Percentiles rank a stretch among this genome's conserved stretches.
Conservation (phyloP, 2,329 filamentous ascomycete species). For the Alternaria longipes region DNA sequence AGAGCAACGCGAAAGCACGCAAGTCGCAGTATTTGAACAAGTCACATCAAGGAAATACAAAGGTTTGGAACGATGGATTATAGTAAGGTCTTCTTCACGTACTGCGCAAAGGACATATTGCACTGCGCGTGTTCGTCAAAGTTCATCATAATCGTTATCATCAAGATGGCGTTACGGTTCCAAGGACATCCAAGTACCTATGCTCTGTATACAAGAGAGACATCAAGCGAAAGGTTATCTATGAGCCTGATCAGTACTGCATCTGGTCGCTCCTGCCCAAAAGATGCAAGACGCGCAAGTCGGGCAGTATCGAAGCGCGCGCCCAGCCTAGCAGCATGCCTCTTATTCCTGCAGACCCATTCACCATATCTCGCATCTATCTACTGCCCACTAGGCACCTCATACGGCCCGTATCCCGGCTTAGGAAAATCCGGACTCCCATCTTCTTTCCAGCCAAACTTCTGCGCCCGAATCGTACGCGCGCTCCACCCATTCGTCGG, state of each 20-base stretch:
- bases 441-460: conserved; percentile 59
- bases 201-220: background rate
- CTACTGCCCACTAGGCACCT: conserved; percentile 42
- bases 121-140: background rate
- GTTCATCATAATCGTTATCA: background rate
- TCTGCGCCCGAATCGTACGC: conserved; percentile 60
- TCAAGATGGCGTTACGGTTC: background rate
- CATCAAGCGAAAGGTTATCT: too few relatives aligned
- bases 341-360: too few relatives aligned
- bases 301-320: too few relatives aligned
- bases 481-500: conserved; percentile 59
- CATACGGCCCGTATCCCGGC: conserved; percentile 61
- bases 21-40: background rate
- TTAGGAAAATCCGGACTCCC: conserved; percentile 59
- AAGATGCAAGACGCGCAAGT: background rate
- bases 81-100: background rate
- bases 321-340: background rate
- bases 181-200: too few relatives aligned
- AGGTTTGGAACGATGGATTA: background rate
- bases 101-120: background rate
- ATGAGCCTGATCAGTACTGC: too few relatives aligned
- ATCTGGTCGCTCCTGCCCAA: too few relatives aligned
- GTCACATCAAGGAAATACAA: background rate
- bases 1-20: background rate
- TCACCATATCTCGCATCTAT: too few relatives aligned